Percentiles rank a stretch among this genome's conserved stretches.
These are phyloP conservation scores for Umbelopsis sp. DNA, from an alignment of 192 early-diverging fungal species.

Conservation along the genomic window DNA sequence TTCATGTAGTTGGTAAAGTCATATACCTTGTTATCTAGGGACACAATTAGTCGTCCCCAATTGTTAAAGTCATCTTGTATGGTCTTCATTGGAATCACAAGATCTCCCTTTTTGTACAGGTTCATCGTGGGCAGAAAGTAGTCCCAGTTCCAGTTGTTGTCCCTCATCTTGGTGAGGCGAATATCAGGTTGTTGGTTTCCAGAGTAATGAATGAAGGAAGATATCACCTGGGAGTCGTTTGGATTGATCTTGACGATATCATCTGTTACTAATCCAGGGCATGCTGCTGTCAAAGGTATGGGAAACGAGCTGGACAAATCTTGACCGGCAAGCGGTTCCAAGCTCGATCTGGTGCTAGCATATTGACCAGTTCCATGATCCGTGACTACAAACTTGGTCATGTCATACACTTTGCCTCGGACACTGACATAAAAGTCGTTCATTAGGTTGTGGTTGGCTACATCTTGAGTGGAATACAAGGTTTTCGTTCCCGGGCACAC, in stretches of 20 bases:
- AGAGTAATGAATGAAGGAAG: slow-evolving; percentile 38
- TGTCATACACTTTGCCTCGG: slow-evolving; percentile 71
- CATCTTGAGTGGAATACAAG: slow-evolving; percentile 62
- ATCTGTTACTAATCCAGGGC: slow-evolving; percentile 52
- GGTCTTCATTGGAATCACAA: slow-evolving; percentile 56
- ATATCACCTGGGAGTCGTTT: slow-evolving; percentile 34
- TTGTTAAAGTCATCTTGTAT: slow-evolving; percentile 47
- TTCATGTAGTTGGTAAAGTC: slow-evolving; percentile 66
- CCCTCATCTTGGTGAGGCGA: slow-evolving; percentile 36
- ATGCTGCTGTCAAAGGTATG: slow-evolving; percentile 55
- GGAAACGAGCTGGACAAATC: slow-evolving; percentile 72
- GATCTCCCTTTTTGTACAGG: slow-evolving; percentile 55
- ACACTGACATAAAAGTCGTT: slow-evolving; percentile 66
- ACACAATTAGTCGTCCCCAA: slow-evolving; percentile 51
- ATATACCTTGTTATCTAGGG: slow-evolving; percentile 68
- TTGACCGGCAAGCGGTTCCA: slow-evolving; percentile 62
- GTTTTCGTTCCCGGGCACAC: slow-evolving; percentile 80
- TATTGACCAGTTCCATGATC: slow-evolving; percentile 58
- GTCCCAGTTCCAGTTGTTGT: slow-evolving; percentile 54
- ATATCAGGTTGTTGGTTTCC: slow-evolving; percentile 39
- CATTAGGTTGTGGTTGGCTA: slow-evolving; percentile 59
- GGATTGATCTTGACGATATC: slow-evolving; percentile 28
- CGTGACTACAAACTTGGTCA: slow-evolving; percentile 61
- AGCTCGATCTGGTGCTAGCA: slow-evolving; percentile 37
- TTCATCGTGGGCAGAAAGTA: slow-evolving; percentile 53